Evolutionary conservation across 2,329 filamentous ascomycete genomes (phyloP).

Genomic region (Macrophomina tecta): DNA sequence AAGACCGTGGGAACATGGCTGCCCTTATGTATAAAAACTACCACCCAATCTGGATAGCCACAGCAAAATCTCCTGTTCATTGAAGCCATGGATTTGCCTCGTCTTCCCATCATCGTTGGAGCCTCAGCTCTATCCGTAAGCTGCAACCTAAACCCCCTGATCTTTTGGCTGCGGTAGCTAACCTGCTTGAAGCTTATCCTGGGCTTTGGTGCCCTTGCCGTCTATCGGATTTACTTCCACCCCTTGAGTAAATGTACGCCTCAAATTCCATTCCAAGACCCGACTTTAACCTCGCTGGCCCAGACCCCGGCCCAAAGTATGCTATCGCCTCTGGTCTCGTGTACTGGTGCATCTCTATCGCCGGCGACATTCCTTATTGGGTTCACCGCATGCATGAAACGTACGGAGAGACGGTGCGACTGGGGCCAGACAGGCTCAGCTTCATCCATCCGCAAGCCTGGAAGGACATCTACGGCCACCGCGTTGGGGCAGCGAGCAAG

Average conservation of each 20-base stretch:
- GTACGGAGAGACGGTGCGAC: slow-evolving; percentile 25
- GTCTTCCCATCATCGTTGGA: not conserved
- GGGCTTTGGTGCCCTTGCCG: not conserved
- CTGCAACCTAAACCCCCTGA: not conserved
- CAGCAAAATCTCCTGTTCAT: not conserved
- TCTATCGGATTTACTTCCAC: slow-evolving; percentile 51
- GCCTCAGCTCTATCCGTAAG: not conserved
- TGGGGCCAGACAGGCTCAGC: slow-evolving; percentile 14
- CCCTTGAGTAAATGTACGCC: slow-evolving; percentile 44
- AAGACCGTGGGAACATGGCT: not conserved
- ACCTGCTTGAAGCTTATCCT: not conserved
- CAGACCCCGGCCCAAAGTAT: slow-evolving; percentile 21
- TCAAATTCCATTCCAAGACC: not conserved
- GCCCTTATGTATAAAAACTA: not conserved
- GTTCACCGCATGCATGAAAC: not conserved
- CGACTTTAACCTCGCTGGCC: too few species aligned
- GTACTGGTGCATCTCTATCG: not conserved
- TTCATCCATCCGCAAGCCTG: slow-evolving; percentile 22
- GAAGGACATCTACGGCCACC: slow-evolving; percentile 30
- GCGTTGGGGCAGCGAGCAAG: slow-evolving; percentile 27
- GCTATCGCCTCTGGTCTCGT: not conserved
- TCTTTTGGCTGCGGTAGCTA: not conserved
- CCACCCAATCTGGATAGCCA: not conserved
- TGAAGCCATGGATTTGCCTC: not conserved
- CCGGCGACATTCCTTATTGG: not conserved